phyloP scores from a whole-genome alignment of 257 asterid species.

The Solanum virginianum region DNA sequence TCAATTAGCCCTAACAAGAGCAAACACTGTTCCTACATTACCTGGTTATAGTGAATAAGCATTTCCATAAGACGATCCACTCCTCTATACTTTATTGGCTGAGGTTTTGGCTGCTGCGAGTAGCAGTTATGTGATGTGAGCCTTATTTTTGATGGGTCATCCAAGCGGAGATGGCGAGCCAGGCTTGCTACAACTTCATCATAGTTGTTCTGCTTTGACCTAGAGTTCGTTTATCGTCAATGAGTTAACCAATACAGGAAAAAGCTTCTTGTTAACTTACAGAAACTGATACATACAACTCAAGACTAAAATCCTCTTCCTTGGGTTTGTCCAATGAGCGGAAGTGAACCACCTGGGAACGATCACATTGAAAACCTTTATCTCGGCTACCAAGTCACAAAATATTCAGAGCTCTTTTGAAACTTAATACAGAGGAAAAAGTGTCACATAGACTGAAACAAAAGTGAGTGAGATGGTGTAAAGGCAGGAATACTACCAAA shows the following conservation, averaged over 20 bases:
- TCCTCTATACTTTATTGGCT: constrained; percentile 46
- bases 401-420: neutral
- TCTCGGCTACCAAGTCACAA: neutral
- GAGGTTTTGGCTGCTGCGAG: constrained; percentile 52
- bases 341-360: constrained; percentile 41
- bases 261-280: neutral
- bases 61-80: constrained; percentile 42
- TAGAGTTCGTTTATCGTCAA: neutral
- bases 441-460: neutral
- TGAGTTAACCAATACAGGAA: neutral
- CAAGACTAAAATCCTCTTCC: constrained; percentile 42
- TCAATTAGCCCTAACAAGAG: neutral
- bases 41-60: constrained; percentile 47
- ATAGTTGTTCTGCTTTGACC: constrained; percentile 45
- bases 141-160: constrained; percentile 53
- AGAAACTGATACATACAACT: constrained; percentile 31
- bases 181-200: constrained; percentile 52
- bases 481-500: neutral
- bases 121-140: constrained; percentile 47
- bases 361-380: neutral
- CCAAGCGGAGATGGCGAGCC: constrained; percentile 37
- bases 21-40: neutral
- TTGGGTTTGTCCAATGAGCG: constrained; percentile 49
- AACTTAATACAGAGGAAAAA: neutral
- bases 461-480: neutral